Evolutionary conservation across 2,329 filamentous ascomycete genomes (phyloP).

Genomic region (Hypoxylon sp.): DNA sequence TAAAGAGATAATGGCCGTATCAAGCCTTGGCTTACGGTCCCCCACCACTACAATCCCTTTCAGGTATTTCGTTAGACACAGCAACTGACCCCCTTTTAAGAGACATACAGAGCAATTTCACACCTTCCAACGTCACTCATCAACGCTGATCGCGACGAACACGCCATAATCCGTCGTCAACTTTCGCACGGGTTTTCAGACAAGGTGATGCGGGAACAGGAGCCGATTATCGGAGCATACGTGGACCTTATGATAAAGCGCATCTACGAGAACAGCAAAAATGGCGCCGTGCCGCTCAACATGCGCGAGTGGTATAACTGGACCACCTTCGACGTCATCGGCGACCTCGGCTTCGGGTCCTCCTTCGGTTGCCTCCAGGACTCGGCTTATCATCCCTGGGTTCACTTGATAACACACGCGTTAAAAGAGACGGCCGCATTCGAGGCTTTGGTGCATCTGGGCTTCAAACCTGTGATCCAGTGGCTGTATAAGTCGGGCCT

Average conservation of each 20-base stretch:
- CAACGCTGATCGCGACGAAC: slow-evolving; percentile 54
- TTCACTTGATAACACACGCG: slow-evolving; percentile 52
- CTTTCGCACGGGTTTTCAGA: slow-evolving; percentile 60
- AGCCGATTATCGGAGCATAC: slow-evolving; percentile 58
- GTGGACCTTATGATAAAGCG: slow-evolving; percentile 56
- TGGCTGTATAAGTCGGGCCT: slow-evolving; percentile 17
- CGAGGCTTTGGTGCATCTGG: slow-evolving; percentile 40
- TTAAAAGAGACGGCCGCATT: slow-evolving; percentile 47
- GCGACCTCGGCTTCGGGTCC: slow-evolving; percentile 64
- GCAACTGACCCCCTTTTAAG: slow-evolving; percentile 15
- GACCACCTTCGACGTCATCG: slow-evolving; percentile 62
- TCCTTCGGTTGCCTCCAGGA: slow-evolving; percentile 58
- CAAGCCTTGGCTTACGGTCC: not conserved
- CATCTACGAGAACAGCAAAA: slow-evolving; percentile 50
- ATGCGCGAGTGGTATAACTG: slow-evolving; percentile 60
- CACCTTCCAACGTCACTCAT: slow-evolving; percentile 53
- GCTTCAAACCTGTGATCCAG: slow-evolving; percentile 40
- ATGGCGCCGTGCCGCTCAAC: slow-evolving; percentile 45
- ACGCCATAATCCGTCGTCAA: slow-evolving; percentile 54
- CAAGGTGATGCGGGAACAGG: slow-evolving; percentile 59
- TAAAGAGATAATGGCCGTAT: not conserved
- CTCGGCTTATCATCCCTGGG: slow-evolving; percentile 57
- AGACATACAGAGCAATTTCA: slow-evolving; percentile 50
- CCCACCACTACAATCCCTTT: not conserved
- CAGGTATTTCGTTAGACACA: not conserved